Conservation (phyloP, 2,329 filamentous ascomycete genomes). For the Colletotrichum lupini region DNA sequence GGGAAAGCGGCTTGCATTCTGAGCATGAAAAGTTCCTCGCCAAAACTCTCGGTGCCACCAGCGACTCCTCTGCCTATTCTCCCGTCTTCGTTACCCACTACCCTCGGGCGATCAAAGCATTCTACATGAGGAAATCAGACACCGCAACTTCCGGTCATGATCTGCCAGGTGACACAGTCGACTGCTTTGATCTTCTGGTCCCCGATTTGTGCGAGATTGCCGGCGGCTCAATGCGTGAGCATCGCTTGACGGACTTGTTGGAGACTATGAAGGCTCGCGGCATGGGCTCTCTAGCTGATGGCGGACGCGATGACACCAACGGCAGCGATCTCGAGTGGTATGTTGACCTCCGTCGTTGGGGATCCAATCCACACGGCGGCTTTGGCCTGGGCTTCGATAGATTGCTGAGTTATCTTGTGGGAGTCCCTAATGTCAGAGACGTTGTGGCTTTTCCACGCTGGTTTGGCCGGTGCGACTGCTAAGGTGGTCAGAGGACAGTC, state of each 20-base stretch:
- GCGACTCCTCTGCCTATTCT: conserved; percentile 57
- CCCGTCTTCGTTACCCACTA: conserved; percentile 96
- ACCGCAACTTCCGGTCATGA: neutral
- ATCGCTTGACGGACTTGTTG: conserved; percentile 75
- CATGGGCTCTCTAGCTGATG: conserved; percentile 55
- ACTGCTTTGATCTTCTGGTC: conserved; percentile 91
- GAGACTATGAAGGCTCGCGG: conserved; percentile 78
- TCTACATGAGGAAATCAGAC: conserved; percentile 69
- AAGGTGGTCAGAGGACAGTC: conserved; percentile 17
- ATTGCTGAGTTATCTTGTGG: conserved; percentile 84
- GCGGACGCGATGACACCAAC: conserved; percentile 39
- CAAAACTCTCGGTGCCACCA: conserved; percentile 65
- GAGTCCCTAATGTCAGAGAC: conserved; percentile 85
- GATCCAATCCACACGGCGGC: conserved; percentile 90
- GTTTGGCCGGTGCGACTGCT: conserved; percentile 72
- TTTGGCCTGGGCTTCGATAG: conserved; percentile 93
- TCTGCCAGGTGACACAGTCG: conserved; percentile 68
- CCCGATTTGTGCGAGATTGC: conserved; percentile 88
- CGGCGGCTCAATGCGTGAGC: conserved; percentile 90
- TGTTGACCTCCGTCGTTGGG: conserved; percentile 86
- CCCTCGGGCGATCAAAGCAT: conserved; percentile 88
- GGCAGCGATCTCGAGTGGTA: conserved; percentile 77
- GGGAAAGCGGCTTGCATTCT: conserved; percentile 81
- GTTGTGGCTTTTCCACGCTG: conserved; percentile 87
- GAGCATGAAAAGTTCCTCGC: conserved; percentile 95